A percentile compares a stretch with the other conserved stretches of the same genome.
phyloP scores from a whole-genome alignment of 2,329 filamentous ascomycete genomes.

The Aquanectria penicillioides region DNA sequence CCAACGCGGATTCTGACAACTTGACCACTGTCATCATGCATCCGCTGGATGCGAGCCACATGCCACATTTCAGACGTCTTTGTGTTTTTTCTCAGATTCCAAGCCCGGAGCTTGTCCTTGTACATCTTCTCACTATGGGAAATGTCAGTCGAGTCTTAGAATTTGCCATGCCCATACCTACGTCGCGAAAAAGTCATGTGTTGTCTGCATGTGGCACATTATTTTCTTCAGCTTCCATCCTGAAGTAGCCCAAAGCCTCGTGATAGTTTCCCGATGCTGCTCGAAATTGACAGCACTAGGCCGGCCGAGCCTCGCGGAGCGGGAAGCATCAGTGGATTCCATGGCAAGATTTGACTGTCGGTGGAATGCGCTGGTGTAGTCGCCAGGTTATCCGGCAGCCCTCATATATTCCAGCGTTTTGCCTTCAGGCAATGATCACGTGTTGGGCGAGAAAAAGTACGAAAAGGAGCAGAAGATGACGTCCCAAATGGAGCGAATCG shows the following conservation, averaged over 20 bases:
- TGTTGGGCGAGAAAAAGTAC: neutral
- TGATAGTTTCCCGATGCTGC: neutral
- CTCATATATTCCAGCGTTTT: no score
- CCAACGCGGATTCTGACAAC: neutral
- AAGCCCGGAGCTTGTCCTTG: neutral
- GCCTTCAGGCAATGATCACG: no score
- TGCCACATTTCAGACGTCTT: neutral
- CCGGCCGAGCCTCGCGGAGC: neutral
- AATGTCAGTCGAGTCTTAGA: neutral
- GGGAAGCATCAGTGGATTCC: neutral
- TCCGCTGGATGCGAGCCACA: neutral
- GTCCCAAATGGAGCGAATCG: neutral
- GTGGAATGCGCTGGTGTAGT: neutral
- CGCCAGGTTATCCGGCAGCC: neutral
- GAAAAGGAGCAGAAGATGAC: neutral
- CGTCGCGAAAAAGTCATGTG: neutral
- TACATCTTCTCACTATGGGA: neutral
- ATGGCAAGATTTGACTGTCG: neutral
- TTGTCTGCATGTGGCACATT: neutral
- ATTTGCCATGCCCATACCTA: neutral
- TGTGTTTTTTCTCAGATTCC: neutral
- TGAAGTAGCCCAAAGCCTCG: neutral
- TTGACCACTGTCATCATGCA: neutral
- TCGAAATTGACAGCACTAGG: neutral
- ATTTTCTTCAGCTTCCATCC: neutral